Conservation (phyloP, 257 asterid genomes). For the Solanum habrochaites region DNA sequence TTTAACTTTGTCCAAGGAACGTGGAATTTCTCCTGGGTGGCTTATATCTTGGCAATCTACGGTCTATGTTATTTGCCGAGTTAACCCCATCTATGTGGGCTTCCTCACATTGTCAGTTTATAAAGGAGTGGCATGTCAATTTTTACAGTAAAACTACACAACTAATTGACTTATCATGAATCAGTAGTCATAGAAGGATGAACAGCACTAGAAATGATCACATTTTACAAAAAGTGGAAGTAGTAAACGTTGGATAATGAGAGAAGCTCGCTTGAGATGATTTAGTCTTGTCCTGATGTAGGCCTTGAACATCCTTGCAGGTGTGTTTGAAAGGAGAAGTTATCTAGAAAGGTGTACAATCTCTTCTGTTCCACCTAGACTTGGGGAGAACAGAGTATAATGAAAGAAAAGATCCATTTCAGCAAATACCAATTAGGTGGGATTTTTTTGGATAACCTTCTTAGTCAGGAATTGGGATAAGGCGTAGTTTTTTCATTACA, state of each 20-base stretch:
- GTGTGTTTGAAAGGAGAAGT: background rate
- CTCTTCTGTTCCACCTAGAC: background rate
- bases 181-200: background rate
- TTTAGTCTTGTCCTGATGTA: background rate
- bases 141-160: background rate
- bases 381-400: background rate
- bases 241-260: background rate
- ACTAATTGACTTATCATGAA: background rate
- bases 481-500: background rate
- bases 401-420: background rate
- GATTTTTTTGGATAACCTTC: background rate
- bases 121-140: background rate
- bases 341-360: background rate
- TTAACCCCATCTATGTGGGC: background rate
- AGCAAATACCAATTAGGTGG: background rate
- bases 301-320: background rate
- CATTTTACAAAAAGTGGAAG: background rate
- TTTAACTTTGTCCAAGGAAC: background rate
- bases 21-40: background rate
- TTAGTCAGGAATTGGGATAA: background rate
- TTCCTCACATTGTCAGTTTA: background rate
- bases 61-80: background rate
- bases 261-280: background rate
- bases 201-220: background rate
- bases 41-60: background rate